phyloP scores from a whole-genome alignment of 2,329 filamentous ascomycete genomes.

The Lachnum nothofagi region DNA sequence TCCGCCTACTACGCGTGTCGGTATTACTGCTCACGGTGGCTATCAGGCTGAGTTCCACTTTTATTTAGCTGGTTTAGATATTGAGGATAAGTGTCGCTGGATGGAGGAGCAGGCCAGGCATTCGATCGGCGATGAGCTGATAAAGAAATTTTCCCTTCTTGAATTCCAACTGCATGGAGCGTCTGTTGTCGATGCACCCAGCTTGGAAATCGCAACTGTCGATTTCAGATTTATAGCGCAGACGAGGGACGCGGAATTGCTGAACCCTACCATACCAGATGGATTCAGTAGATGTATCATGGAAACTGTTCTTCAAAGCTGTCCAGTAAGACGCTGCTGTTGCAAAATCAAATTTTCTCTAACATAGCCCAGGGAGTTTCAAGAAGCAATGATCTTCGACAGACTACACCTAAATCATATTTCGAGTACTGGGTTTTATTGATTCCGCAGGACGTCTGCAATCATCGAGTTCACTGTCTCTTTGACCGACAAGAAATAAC shows the following conservation, averaged over 20 bases:
- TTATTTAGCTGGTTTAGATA: constrained; percentile 41
- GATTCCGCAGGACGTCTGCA: constrained; percentile 19
- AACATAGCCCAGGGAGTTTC: constrained; percentile 31
- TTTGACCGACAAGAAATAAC: constrained; percentile 19
- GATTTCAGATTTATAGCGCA: constrained; percentile 44
- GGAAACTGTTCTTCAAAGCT: constrained; percentile 17
- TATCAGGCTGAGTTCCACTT: constrained; percentile 44
- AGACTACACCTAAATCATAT: constrained; percentile 31
- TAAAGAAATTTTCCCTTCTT: constrained; percentile 33
- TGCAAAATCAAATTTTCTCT: constrained; percentile 17
- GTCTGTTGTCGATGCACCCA: constrained; percentile 35
- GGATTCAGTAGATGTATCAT: constrained; percentile 4
- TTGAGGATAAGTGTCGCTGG: constrained; percentile 40
- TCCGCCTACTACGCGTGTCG: constrained; percentile 38
- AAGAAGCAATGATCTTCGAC: constrained; percentile 35
- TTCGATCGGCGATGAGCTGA: constrained; percentile 31
- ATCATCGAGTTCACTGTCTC: constrained; percentile 17
- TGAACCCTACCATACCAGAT: constrained; percentile 32
- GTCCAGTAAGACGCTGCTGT: constrained; percentile 36
- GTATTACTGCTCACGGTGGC: constrained; percentile 40
- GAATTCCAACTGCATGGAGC: constrained; percentile 35
- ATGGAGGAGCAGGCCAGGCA: constrained; percentile 39
- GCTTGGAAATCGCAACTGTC: constrained; percentile 44
- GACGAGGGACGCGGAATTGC: constrained; percentile 35
- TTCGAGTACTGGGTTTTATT: constrained; percentile 26